A percentile compares a stretch with the other conserved stretches of the same genome.
Conservation (phyloP, 164 flowering plant species). For the Echeveria elegans region DNA sequence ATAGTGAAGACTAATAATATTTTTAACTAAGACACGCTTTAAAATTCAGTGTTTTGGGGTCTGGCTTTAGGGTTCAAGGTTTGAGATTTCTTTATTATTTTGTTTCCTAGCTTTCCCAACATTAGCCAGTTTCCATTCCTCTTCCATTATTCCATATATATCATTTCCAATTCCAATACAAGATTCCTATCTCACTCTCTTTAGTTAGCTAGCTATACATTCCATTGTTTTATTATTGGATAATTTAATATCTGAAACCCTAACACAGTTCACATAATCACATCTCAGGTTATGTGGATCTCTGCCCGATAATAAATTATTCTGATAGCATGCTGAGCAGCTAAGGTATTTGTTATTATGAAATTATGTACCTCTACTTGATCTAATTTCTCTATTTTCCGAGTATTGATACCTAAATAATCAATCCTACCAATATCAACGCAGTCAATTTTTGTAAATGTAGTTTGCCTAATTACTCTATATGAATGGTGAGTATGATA, state of each 20-base stretch:
- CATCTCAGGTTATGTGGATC: background rate
- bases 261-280: background rate
- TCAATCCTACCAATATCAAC: too few relatives aligned
- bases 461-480: too few relatives aligned
- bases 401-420: too few relatives aligned
- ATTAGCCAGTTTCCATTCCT: conserved; percentile 3
- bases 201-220: background rate
- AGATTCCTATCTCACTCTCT: background rate
- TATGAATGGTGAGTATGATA: too few relatives aligned
- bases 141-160: background rate
- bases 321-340: too few relatives aligned
- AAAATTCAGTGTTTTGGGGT: background rate
- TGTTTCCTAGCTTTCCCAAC: background rate
- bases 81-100: background rate
- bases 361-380: too few relatives aligned
- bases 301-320: background rate
- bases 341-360: too few relatives aligned
- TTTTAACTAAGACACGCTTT: background rate
- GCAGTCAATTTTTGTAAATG: too few relatives aligned
- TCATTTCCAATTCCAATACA: background rate
- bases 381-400: too few relatives aligned
- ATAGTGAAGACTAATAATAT: background rate
- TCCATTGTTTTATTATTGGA: background rate
- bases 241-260: background rate
- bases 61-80: background rate